phyloP scores from a whole-genome alignment of 352 stramenopile genomes.

The Aphanomyces invadans region DNA sequence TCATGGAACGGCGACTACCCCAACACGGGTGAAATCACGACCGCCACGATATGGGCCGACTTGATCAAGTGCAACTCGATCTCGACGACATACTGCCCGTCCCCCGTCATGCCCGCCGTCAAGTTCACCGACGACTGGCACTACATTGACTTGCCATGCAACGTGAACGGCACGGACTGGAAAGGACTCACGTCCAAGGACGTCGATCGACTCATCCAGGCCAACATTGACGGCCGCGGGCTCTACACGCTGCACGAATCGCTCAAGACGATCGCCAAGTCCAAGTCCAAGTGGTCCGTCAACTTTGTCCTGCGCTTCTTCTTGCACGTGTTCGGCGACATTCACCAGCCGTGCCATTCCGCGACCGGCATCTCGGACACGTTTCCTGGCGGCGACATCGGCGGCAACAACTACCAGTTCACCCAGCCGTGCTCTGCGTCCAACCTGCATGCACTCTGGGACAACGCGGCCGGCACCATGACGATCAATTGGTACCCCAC shows the following conservation, averaged over 20 bases:
- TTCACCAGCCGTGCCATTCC: conserved; percentile 57
- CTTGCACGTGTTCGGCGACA: conserved; percentile 56
- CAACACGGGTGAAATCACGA: conserved; percentile 45
- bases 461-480: conserved; percentile 45
- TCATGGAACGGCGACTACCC: conserved; percentile 49
- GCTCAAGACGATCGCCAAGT: conserved; percentile 47
- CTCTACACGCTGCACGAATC: conserved; percentile 40
- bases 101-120: conserved; percentile 35
- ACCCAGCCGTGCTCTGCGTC: conserved; percentile 35
- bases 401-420: conserved; percentile 58
- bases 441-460: conserved; percentile 65
- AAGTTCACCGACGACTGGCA: conserved; percentile 54
- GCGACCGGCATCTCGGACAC: conserved; percentile 40
- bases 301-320: conserved; percentile 62
- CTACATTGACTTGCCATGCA: conserved; percentile 55
- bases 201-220: conserved; percentile 38
- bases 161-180: conserved; percentile 41
- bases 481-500: conserved; percentile 39
- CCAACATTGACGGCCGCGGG: conserved; percentile 41
- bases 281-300: conserved; percentile 51
- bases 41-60: conserved; percentile 47
- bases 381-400: conserved; percentile 44
- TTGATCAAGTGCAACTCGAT: conserved; percentile 49
- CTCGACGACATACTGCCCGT: conserved; percentile 32
- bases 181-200: conserved; percentile 30